Percentiles rank a stretch among this genome's conserved stretches.
Evolutionary conservation across 1,284 basidiomycete genomes (phyloP).

Genomic region (Termitomyces sp.): DNA sequence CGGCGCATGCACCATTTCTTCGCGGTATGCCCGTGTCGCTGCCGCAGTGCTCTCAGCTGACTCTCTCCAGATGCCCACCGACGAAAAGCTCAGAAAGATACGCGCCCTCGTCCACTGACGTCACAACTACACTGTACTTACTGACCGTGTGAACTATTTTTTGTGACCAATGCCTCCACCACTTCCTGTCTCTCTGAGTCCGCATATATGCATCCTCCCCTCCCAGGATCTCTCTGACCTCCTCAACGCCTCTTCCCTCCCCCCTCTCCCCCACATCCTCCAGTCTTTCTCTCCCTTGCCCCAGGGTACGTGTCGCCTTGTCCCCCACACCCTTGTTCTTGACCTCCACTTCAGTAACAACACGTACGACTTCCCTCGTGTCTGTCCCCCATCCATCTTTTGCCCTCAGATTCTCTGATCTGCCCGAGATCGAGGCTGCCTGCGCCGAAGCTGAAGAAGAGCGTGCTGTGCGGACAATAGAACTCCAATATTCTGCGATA

Average conservation of each 20-base stretch:
- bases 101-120: slow-evolving; percentile 6
- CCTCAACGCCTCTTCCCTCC: slow-evolving; percentile 51
- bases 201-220: slow-evolving; percentile 68
- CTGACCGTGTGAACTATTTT: slow-evolving; percentile 18
- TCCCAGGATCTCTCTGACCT: slow-evolving; percentile 65
- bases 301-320: slow-evolving; percentile 44
- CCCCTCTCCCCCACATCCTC: slow-evolving; percentile 62
- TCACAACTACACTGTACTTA: not conserved
- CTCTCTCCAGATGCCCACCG: slow-evolving; percentile 42
- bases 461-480: slow-evolving; percentile 68
- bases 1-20: slow-evolving; percentile 45
- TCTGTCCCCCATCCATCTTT: slow-evolving; percentile 69
- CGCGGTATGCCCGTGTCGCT: slow-evolving; percentile 29
- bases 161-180: slow-evolving; percentile 35
- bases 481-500: slow-evolving; percentile 65
- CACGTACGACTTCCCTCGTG: slow-evolving; percentile 65
- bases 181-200: slow-evolving; percentile 69
- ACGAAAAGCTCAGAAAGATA: slow-evolving; percentile 43
- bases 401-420: slow-evolving; percentile 68
- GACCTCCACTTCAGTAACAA: slow-evolving; percentile 50
- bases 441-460: slow-evolving; percentile 73
- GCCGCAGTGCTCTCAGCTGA: not conserved
- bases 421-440: slow-evolving; percentile 60
- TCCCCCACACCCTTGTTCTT: slow-evolving; percentile 1
- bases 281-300: slow-evolving; percentile 82